Conservation (phyloP, 805 yeast genomes). For the Vanderwaltozyma polyspora region DNA sequence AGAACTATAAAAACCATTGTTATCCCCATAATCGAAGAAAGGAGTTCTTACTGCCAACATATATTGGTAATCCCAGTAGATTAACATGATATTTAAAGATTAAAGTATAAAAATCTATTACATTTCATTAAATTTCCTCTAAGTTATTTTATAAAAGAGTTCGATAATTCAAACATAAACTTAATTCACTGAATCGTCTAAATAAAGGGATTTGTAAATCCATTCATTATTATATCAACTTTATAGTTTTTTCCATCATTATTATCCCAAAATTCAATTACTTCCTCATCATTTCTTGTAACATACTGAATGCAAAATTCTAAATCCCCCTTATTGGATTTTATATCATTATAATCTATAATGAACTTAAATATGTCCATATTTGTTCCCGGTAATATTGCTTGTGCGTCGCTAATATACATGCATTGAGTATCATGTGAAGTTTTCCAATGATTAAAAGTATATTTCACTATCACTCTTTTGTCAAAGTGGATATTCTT, state of each 20-base stretch:
- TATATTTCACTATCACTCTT: constrained; percentile 56
- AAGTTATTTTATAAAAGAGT: too few species aligned
- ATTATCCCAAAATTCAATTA: constrained; percentile 22
- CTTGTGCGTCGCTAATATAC: constrained; percentile 17
- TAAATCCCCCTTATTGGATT: constrained; percentile 6
- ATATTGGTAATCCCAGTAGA: neutral
- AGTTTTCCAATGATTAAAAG: constrained; percentile 71
- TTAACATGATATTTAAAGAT: neutral
- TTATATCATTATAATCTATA: constrained; percentile 11
- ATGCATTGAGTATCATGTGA: constrained; percentile 24
- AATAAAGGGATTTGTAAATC: neutral
- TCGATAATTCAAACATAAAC: too few species aligned
- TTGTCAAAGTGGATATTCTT: constrained; percentile 63
- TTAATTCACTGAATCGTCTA: too few species aligned
- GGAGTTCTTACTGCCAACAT: neutral
- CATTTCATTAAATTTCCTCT: too few species aligned
- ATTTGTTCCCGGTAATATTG: constrained; percentile 12
- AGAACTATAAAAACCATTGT: neutral
- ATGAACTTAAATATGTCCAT: constrained; percentile 23
- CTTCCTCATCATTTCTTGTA: constrained; percentile 10
- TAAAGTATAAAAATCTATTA: too few species aligned
- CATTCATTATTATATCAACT: constrained; percentile 9
- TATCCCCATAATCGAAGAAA: neutral
- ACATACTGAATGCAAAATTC: constrained; percentile 24
- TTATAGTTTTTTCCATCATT: constrained; percentile 20